These are phyloP conservation scores for Thamnidium elegans DNA, from an alignment of 192 early-diverging fungal species.

Conservation along the genomic window DNA sequence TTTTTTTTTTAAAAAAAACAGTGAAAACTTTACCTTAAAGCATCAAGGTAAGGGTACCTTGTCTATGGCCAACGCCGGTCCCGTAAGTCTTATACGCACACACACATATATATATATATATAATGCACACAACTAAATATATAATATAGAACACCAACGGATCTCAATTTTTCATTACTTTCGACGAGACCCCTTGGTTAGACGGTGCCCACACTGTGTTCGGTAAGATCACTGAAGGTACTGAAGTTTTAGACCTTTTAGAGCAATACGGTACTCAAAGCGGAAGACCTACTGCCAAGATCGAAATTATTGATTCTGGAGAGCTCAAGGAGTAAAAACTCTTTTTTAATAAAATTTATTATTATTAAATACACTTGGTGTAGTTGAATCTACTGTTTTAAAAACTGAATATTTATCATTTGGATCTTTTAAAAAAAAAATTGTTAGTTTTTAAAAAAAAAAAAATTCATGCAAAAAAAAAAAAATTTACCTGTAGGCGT, in stretches of 20 bases:
- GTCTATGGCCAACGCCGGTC: conserved; percentile 75
- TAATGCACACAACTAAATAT: no score
- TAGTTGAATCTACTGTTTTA: conserved; percentile 17
- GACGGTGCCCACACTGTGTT: conserved; percentile 93
- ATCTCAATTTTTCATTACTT: conserved; percentile 87
- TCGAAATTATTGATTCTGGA: conserved; percentile 76
- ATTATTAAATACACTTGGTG: conserved; percentile 30
- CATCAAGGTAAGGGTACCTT: conserved; percentile 69
- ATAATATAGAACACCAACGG: conserved; percentile 60
- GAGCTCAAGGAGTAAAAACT: conserved; percentile 51
- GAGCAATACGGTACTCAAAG: conserved; percentile 65
- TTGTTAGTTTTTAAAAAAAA: conserved; percentile 1
- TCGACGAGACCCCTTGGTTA: conserved; percentile 76
- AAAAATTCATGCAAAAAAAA: neutral
- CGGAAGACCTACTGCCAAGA: conserved; percentile 57
- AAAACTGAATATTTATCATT: conserved; percentile 36
- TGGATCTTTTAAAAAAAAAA: conserved; percentile 5
- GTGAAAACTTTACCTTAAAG: conserved; percentile 88
- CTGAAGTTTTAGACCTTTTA: conserved; percentile 67
- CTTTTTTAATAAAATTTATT: neutral
- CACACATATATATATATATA: no score
- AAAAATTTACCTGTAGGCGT: no score
- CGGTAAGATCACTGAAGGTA: conserved; percentile 78
- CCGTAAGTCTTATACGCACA: conserved; percentile 29
- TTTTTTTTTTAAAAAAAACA: conserved; percentile 24